phyloP scores from a whole-genome alignment of 495 filamentous ascomycete genomes.

The Tuber umbilicatum region DNA sequence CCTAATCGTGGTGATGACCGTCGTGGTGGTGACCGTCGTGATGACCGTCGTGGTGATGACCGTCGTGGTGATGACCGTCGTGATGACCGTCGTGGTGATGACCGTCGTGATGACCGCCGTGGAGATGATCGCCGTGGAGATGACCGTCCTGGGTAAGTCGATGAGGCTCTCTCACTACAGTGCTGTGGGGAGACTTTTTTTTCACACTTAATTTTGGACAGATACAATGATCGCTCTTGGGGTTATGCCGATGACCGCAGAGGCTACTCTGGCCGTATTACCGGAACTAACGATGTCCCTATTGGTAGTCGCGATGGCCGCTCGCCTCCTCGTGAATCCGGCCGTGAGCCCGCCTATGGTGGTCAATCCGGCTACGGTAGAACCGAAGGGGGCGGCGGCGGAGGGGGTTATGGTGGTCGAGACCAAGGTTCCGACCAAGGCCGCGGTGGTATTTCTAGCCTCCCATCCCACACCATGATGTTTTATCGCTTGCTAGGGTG shows the following conservation, averaged over 20 bases:
- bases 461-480: not conserved
- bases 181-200: not conserved
- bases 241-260: conserved; percentile 9
- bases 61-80: not conserved
- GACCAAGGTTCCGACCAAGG: conserved; percentile 4
- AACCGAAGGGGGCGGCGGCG: not conserved
- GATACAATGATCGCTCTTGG: not conserved
- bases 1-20: not conserved
- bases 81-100: not conserved
- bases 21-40: too few relatives aligned
- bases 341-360: not conserved
- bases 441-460: not conserved
- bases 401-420: conserved; percentile 1
- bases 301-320: not conserved
- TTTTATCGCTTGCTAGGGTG: not conserved
- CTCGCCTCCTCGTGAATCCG: not conserved
- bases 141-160: not conserved
- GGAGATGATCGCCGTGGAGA: not conserved
- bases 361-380: not conserved
- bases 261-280: not conserved
- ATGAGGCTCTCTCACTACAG: not conserved
- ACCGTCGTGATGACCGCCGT: too few relatives aligned
- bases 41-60: conserved; percentile 9
- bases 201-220: not conserved
- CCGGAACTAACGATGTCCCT: not conserved